Base-by-base conservation (phyloP, 257 asterid genomes). In the Henckelia pumila region DNA sequence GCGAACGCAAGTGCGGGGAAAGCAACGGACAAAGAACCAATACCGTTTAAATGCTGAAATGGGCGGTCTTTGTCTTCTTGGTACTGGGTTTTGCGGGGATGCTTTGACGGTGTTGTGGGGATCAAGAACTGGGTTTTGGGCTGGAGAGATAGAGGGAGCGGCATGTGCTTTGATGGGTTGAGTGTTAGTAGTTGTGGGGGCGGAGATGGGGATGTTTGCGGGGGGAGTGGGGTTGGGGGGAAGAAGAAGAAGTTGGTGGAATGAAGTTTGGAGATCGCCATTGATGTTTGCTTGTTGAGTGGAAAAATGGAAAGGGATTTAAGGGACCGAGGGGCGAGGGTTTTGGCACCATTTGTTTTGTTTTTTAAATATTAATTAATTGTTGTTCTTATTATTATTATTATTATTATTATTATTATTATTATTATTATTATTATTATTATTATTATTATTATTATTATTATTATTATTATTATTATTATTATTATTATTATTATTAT, bases 1-100 rank as follows among this genome's bases (percentile, higher is more conserved):
- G 89, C 68, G 37, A 69, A 75, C 2, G 80, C 78, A 57, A 80
- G 66, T 2, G 87, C 72, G 37, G 89, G 88, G 61, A 78, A 80
- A 55, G 73, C 73, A 40, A 72, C 73, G 3, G 79, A 67, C 19
- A 66, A 35, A 73, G 33, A 30, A 26, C 66, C 56, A 11, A 61
- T 4, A 13, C 37, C 11, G 20, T 21, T 23, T 69, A 8, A 17
- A 65, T 14, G 8, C 9, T 28, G 33, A 2, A 3, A 30, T 32
- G 52, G 68, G 40, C 1, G 23, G 8, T 64, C 57, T 10, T 25
- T 26, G 22, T 29, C 67, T 53, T 55, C 64, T 50, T 49, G 40
- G 8, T 28, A 3, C 2, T 32, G 59, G 59, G 73, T 61, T 62
- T 24, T 71, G 67, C 7, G 21, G 23, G 76, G 64, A 10, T 13